Evolutionary conservation across 371 early-diverging fungal species (phyloP).

Genomic region (Choanephora cucurbitarum): DNA sequence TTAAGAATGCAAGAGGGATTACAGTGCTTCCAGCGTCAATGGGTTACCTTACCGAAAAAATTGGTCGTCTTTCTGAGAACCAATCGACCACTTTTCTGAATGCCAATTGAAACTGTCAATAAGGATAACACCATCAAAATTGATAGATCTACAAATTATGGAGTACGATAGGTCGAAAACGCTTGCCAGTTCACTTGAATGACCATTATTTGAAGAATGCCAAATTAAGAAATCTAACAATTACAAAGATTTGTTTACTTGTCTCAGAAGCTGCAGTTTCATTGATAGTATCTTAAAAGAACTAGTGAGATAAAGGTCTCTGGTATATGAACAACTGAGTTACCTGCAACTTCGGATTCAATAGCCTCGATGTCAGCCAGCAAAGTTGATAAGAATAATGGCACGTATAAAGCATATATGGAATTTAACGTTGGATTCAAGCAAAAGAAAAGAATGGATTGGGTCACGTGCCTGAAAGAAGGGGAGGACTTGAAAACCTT

Average conservation of each 20-base stretch:
- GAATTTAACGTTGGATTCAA: constrained; percentile 16
- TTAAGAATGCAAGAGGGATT: no score
- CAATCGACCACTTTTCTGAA: no score
- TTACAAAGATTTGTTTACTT: constrained; percentile 3
- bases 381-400: constrained; percentile 14
- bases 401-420: constrained; percentile 17
- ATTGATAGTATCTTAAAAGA: no score
- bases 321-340: no score
- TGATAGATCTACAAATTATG: constrained; percentile 7
- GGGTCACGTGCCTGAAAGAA: constrained; percentile 20
- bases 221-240: no score
- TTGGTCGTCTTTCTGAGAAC: no score
- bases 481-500: constrained; percentile 14
- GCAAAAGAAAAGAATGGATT: constrained; percentile 19
- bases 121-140: background rate
- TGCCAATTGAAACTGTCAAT: background rate
- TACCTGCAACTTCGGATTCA: no score
- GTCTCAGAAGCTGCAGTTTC: no score
- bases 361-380: no score
- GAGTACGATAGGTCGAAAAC: constrained; percentile 9
- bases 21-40: no score
- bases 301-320: no score
- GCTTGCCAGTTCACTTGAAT: constrained; percentile 14
- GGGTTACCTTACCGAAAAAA: no score
- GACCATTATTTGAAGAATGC: background rate